Evolutionary conservation across 495 filamentous ascomycete species (phyloP).

Genomic region (Neurospora discreta): DNA sequence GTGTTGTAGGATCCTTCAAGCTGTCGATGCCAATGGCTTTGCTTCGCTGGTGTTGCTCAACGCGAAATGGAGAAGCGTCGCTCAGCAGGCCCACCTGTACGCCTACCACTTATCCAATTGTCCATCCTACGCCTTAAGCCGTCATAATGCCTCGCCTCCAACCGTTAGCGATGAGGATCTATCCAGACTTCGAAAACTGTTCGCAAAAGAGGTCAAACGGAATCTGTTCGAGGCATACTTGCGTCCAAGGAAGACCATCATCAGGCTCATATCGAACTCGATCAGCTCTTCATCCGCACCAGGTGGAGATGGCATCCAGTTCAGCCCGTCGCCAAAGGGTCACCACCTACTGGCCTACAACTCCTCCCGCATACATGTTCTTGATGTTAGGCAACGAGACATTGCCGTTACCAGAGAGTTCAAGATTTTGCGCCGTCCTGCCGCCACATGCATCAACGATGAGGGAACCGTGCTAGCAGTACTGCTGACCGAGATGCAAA

Average conservation of each 20-base stretch:
- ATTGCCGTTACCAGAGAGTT: constrained; percentile 62
- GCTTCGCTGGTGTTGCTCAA: constrained; percentile 76
- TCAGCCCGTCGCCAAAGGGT: constrained; percentile 64
- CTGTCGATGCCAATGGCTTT: constrained; percentile 66
- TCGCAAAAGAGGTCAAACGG: constrained; percentile 58
- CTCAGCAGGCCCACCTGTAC: constrained; percentile 62
- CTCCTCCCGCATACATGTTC: constrained; percentile 76
- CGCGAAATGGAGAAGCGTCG: constrained; percentile 62
- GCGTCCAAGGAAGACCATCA: constrained; percentile 54
- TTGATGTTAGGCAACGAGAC: constrained; percentile 48
- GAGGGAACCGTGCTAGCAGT: constrained; percentile 70
- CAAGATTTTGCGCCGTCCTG: constrained; percentile 65
- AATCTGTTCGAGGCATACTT: constrained; percentile 74
- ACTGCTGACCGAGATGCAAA: constrained; percentile 64
- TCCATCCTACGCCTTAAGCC: constrained; percentile 50
- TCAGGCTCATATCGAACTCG: constrained; percentile 72
- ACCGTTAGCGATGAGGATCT: constrained; percentile 42
- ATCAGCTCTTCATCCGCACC: constrained; percentile 75
- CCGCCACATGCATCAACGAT: constrained; percentile 68
- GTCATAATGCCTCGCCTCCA: constrained; percentile 27
- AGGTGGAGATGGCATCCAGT: constrained; percentile 77
- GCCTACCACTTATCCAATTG: constrained; percentile 64
- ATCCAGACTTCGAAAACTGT: constrained; percentile 50
- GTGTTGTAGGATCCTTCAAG: constrained; percentile 56
- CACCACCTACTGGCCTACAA: constrained; percentile 67